Evolutionary conservation across 805 yeast species (phyloP).

Genomic region (Ogataea philodendri): DNA sequence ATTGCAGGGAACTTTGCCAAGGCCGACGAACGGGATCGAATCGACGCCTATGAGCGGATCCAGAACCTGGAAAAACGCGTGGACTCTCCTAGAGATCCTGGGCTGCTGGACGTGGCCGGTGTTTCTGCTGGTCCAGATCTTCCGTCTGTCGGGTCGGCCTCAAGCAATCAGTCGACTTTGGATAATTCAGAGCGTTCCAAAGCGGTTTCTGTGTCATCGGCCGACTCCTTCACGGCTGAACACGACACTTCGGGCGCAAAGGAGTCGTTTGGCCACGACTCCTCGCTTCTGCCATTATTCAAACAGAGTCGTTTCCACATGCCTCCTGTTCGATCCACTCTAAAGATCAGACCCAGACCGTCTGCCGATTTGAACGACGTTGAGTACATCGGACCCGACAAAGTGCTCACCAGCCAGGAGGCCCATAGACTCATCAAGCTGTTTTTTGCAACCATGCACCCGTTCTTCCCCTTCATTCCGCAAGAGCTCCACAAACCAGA

Average conservation of each 20-base stretch:
- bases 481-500: constrained; percentile 63
- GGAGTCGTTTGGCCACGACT: constrained; percentile 32
- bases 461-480: constrained; percentile 87
- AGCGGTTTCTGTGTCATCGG: constrained; percentile 8
- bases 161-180: background rate
- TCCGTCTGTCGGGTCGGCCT: constrained; percentile 2
- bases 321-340: constrained; percentile 44
- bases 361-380: constrained; percentile 51
- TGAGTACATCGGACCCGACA: constrained; percentile 58
- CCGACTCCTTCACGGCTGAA: constrained; percentile 4
- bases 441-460: constrained; percentile 79
- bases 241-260: constrained; percentile 10
- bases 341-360: constrained; percentile 46
- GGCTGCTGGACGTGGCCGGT: no score
- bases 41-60: constrained; percentile 50
- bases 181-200: constrained; percentile 2
- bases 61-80: constrained; percentile 41
- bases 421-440: constrained; percentile 55
- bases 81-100: no score
- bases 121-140: no score
- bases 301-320: constrained; percentile 34
- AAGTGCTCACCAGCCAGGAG: constrained; percentile 57
- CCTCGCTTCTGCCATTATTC: constrained; percentile 25
- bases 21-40: constrained; percentile 62
- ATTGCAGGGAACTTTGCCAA: constrained; percentile 76